phyloP scores from a whole-genome alignment of 75 land plant genomes.

The Ceratopteris richardii region DNA sequence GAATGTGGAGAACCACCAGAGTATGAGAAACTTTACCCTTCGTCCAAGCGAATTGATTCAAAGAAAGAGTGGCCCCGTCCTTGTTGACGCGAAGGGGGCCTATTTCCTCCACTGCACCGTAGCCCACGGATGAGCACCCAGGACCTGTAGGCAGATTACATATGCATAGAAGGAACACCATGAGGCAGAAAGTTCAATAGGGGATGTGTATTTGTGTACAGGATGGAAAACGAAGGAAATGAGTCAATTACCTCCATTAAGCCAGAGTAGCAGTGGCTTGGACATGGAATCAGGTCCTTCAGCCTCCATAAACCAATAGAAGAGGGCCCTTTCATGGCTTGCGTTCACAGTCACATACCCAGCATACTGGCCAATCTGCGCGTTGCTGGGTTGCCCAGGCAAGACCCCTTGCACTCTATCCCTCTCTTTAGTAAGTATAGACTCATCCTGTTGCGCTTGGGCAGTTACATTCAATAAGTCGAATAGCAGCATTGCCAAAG shows the following conservation, averaged over 20 bases:
- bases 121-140: conserved; percentile 82
- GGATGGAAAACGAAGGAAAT: conserved; percentile 5
- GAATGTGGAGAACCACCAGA: no score
- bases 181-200: no score
- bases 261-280: conserved; percentile 53
- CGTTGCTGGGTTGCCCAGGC: conserved; percentile 38
- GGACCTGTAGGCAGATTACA: conserved; percentile 45
- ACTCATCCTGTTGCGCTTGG: no score
- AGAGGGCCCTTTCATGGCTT: conserved; percentile 34
- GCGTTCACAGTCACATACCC: conserved; percentile 32
- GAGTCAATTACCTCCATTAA: conserved; percentile 39
- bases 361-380: conserved; percentile 26
- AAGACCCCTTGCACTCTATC: conserved; percentile 4
- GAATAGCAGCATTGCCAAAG: no score
- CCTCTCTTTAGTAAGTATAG: no score
- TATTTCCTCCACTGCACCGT: conserved; percentile 73
- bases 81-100: conserved; percentile 62
- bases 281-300: neutral
- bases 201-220: no score
- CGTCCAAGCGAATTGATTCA: conserved; percentile 59
- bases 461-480: no score
- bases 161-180: neutral
- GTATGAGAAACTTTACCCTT: no score
- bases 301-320: conserved; percentile 41
- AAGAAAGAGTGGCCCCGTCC: conserved; percentile 31